Conservation (phyloP, 805 yeast genomes). For the Debaryomyces maramus region DNA sequence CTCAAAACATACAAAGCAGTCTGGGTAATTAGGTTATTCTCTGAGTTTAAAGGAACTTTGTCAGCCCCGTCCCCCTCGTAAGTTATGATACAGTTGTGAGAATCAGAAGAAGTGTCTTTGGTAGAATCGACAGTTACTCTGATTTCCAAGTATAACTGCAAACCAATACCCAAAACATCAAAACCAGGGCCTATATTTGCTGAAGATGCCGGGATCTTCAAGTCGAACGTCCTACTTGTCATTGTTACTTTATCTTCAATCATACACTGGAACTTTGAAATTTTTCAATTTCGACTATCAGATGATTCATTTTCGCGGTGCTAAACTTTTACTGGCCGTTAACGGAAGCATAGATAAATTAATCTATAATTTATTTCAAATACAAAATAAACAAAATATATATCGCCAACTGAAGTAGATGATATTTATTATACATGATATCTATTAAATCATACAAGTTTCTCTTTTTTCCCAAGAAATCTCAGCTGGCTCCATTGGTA, state of each 20-base stretch:
- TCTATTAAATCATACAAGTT: slow-evolving; percentile 27
- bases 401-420: neutral
- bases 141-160: slow-evolving; percentile 70
- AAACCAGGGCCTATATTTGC: slow-evolving; percentile 99
- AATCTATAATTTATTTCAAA: too few relatives aligned
- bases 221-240: slow-evolving; percentile 46
- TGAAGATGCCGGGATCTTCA: slow-evolving; percentile 91
- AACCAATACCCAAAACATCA: slow-evolving; percentile 92
- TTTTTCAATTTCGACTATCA: neutral
- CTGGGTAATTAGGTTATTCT: slow-evolving; percentile 82
- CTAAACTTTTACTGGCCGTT: neutral
- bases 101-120: slow-evolving; percentile 50
- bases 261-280: neutral
- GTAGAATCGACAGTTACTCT: slow-evolving; percentile 62
- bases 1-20: slow-evolving; percentile 90
- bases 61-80: slow-evolving; percentile 83
- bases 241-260: slow-evolving; percentile 1
- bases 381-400: neutral
- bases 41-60: slow-evolving; percentile 75
- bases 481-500: slow-evolving; percentile 77
- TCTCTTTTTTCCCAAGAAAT: slow-evolving; percentile 72
- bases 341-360: neutral
- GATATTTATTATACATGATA: neutral
- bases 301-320: slow-evolving; percentile 4
- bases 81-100: slow-evolving; percentile 65